phyloP scores from a whole-genome alignment of 768 basidiomycete genomes.

The Dioszegia hungarica region DNA sequence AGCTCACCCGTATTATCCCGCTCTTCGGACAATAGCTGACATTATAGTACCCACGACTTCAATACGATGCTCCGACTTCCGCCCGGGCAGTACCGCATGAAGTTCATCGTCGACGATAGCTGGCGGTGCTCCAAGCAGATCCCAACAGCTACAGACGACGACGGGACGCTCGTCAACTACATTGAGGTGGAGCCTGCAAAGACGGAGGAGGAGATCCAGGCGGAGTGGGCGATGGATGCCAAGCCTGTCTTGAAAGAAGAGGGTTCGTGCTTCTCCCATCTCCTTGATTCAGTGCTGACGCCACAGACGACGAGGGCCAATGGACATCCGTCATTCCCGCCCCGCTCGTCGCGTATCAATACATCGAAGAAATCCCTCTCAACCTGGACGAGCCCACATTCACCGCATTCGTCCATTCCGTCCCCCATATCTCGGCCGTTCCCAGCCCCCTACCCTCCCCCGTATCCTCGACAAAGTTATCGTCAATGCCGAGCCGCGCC shows the following conservation, averaged over 20 bases:
- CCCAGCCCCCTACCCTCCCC: conserved; percentile 85
- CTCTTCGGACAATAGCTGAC: background rate
- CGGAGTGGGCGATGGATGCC: conserved; percentile 40
- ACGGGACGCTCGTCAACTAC: conserved; percentile 87
- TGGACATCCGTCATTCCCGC: conserved; percentile 80
- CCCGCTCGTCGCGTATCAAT: conserved; percentile 71
- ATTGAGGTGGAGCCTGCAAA: conserved; percentile 60
- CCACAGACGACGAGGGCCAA: conserved; percentile 46
- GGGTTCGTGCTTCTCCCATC: conserved; percentile 26
- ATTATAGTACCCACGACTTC: conserved; percentile 44
- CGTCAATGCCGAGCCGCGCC: conserved; percentile 57
- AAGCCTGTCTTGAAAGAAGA: conserved; percentile 32
- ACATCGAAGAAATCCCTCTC: conserved; percentile 67
- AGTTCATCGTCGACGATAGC: conserved; percentile 88
- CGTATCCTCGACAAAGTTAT: conserved; percentile 91
- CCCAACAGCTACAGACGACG: conserved; percentile 86
- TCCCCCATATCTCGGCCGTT: conserved; percentile 63
- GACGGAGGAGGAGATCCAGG: conserved; percentile 38
- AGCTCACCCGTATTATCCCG: conserved; percentile 10
- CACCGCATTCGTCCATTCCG: conserved; percentile 49
- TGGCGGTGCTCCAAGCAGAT: conserved; percentile 61
- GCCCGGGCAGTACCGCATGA: conserved; percentile 88
- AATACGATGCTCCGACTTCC: conserved; percentile 56
- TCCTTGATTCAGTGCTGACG: conserved; percentile 28
- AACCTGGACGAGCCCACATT: background rate